Conservation (phyloP, 495 filamentous ascomycete genomes). For the Daldinia loculata region DNA sequence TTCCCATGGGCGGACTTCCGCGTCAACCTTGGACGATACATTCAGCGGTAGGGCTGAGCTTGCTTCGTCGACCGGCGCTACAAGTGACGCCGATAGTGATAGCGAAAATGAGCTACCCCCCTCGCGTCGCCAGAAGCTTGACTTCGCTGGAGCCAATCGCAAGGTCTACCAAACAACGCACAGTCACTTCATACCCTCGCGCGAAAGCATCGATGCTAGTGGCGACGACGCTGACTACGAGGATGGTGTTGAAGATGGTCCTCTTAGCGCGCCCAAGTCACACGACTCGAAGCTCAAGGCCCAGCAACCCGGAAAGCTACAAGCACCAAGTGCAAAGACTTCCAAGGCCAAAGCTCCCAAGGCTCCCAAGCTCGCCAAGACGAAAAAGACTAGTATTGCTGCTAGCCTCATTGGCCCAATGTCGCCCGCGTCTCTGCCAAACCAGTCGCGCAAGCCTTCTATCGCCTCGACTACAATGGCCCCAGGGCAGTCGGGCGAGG, state of each 20-base stretch:
- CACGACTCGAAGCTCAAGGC: constrained; percentile 49
- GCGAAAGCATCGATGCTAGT: constrained; percentile 77
- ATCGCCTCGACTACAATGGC: constrained; percentile 75
- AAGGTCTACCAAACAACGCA: constrained; percentile 65
- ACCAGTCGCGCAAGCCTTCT: constrained; percentile 79
- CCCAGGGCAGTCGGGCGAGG: constrained; percentile 69
- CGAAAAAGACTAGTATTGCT: constrained; percentile 59
- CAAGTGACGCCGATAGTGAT: constrained; percentile 79
- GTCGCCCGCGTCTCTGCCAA: constrained; percentile 72
- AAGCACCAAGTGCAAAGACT: constrained; percentile 51
- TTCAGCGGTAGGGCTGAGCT: constrained; percentile 87
- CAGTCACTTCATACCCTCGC: constrained; percentile 68
- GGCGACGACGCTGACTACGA: constrained; percentile 72
- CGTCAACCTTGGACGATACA: constrained; percentile 92
- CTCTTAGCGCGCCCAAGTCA: constrained; percentile 23
- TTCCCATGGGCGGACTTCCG: constrained; percentile 87
- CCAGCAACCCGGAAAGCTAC: constrained; percentile 55
- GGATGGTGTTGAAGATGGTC: constrained; percentile 53
- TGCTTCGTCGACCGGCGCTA: constrained; percentile 83
- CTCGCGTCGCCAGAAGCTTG: constrained; percentile 67
- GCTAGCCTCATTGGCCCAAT: constrained; percentile 60
- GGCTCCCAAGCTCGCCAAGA: constrained; percentile 57
- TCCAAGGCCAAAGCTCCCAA: constrained; percentile 60
- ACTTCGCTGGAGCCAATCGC: constrained; percentile 55
- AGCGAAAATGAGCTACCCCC: constrained; percentile 75